Conservation (phyloP, 2,329 filamentous ascomycete genomes). For the Aspergillus melleus region DNA sequence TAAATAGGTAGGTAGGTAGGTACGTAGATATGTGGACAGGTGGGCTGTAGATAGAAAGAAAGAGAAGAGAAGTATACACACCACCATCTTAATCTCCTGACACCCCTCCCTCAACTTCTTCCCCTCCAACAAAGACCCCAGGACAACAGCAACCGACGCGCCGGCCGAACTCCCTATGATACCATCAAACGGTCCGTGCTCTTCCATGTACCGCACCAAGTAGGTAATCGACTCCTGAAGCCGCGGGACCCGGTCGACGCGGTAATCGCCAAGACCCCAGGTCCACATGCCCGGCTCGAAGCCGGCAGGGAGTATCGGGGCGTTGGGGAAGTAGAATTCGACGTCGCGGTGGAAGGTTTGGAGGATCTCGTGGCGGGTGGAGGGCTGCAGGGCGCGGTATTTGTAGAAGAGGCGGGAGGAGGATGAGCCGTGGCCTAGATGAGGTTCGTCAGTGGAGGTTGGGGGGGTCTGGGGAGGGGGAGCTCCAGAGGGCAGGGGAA, state of each 20-base stretch:
- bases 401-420: background rate
- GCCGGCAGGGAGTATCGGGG: background rate
- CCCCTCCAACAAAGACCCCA: constrained; percentile 1
- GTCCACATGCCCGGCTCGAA: background rate
- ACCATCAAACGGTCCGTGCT: constrained; percentile 5
- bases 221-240: background rate
- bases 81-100: background rate
- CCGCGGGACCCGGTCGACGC: background rate
- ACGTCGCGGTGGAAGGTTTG: background rate
- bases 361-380: background rate
- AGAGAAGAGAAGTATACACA: background rate
- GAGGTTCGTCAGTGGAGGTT: too few relatives aligned
- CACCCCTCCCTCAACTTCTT: background rate
- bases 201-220: background rate
- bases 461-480: too few relatives aligned
- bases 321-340: constrained; percentile 2
- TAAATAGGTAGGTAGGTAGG: too few relatives aligned
- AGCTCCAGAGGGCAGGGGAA: too few relatives aligned
- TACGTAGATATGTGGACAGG: too few relatives aligned
- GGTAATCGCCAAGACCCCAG: constrained; percentile 3
- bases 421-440: background rate
- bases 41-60: too few relatives aligned
- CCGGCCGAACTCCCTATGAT: constrained; percentile 5
- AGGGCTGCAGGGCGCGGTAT: background rate
- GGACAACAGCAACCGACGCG: background rate